Conservation (phyloP, 2,329 filamentous ascomycete species). For the Fusarium nelsonii region DNA sequence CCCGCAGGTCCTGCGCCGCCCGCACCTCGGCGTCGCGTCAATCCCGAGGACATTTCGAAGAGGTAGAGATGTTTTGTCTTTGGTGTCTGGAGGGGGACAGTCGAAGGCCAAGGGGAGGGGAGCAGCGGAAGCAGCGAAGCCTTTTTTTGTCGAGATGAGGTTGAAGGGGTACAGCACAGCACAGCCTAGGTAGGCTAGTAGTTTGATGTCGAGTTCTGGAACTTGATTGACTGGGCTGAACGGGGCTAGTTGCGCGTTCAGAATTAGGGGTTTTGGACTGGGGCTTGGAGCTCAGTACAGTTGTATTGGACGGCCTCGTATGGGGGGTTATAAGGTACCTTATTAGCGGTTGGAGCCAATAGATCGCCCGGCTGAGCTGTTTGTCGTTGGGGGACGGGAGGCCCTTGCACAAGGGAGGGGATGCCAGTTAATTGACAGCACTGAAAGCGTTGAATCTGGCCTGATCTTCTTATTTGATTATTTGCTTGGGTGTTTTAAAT, state of each 20-base stretch:
- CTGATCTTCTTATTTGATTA: slow-evolving; percentile 3
- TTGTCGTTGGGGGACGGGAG: slow-evolving; percentile 15
- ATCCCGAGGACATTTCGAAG: slow-evolving; percentile 59
- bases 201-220: slow-evolving; percentile 33
- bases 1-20: slow-evolving; percentile 70
- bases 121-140: slow-evolving; percentile 23
- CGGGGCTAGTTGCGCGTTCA: slow-evolving; percentile 47
- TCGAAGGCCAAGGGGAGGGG: slow-evolving; percentile 21
- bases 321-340: slow-evolving; percentile 4
- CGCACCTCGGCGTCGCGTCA: slow-evolving; percentile 77
- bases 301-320: neutral
- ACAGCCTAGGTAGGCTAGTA: slow-evolving; percentile 8
- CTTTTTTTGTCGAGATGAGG: slow-evolving; percentile 42
- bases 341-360: slow-evolving; percentile 35
- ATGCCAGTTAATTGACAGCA: neutral
- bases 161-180: slow-evolving; percentile 41
- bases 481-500: neutral
- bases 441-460: neutral
- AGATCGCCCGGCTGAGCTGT: slow-evolving; percentile 9
- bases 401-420: slow-evolving; percentile 13
- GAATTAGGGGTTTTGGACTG: slow-evolving; percentile 48
- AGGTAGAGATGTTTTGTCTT: slow-evolving; percentile 12
- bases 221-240: slow-evolving; percentile 47
- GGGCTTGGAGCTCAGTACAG: slow-evolving; percentile 17
- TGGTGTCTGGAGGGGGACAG: slow-evolving; percentile 19